Conservation (phyloP, 108 stramenopile species). For the Pseudonitzschia multistriata region DNA sequence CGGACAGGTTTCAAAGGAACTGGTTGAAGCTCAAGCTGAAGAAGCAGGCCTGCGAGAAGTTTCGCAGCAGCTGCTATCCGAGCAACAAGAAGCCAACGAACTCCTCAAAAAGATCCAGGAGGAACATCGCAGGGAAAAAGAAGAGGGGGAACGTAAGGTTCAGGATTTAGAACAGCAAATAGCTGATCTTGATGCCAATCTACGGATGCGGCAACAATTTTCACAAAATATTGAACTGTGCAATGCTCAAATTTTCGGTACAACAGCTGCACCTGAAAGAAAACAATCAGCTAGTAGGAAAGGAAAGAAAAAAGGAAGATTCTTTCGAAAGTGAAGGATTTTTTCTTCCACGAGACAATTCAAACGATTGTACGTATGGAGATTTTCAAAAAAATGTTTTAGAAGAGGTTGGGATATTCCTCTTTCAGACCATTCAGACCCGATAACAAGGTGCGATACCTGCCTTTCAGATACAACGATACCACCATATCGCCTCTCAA, state of each 20-base stretch:
- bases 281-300: conserved; percentile 16
- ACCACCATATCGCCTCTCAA: conserved; percentile 34
- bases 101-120: conserved; percentile 67
- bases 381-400: no score
- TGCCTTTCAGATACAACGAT: conserved; percentile 43
- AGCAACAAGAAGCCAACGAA: conserved; percentile 70
- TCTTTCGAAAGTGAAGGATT: conserved; percentile 31
- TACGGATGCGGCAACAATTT: conserved; percentile 68
- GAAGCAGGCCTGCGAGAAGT: conserved; percentile 59
- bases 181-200: conserved; percentile 75
- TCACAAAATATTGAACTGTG: conserved; percentile 61
- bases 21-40: conserved; percentile 65
- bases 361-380: no score
- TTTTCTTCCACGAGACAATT: no score
- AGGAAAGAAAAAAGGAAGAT: conserved; percentile 52
- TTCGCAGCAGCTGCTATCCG: conserved; percentile 63
- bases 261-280: conserved; percentile 37
- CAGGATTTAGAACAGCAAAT: conserved; percentile 85
- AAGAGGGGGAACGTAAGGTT: conserved; percentile 42
- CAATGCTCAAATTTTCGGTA: conserved; percentile 77
- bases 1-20: conserved; percentile 40
- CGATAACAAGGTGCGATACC: conserved; percentile 36
- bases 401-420: conserved; percentile 51
- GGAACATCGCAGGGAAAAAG: conserved; percentile 48
- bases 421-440: conserved; percentile 42